Base-by-base conservation (phyloP, 2,329 filamentous ascomycete genomes). In the Colletotrichum sp. region DNA sequence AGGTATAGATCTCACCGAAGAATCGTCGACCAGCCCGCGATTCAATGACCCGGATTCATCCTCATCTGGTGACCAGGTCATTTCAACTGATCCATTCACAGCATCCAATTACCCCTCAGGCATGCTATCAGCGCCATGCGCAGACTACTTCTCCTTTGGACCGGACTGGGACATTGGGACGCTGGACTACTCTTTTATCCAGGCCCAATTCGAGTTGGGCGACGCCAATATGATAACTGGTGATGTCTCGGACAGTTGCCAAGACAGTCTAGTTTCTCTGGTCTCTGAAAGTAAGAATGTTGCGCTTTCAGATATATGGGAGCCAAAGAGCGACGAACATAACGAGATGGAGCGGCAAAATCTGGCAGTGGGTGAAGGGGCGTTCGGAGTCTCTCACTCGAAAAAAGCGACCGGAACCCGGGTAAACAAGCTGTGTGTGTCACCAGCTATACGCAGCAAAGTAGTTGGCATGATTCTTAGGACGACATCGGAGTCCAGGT, bases 221-320 rank as follows among this genome's bases (percentile, higher is more conserved):
- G 43, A 48, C n/a, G 16, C 43, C 43, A 48, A 48, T n/a, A 48
- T 21, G 5, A 48, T 21, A n/a, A 3, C 43, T 48, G 18, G 43
- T 21, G 43, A 59, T 30, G 56, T 32, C 18, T 59, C 16, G 1
- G 56, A 59, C 4, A 4, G 1, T 30, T 59, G 4, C 26, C 16
- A 61, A 34, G 28, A n/a, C 30, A 21, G 89, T 61, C 58, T 24
- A 3, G n/a, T 21, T 48, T 8, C 43, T 48, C 10, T 48, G 43
- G 43, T 12, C 18, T 21, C 18, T 13, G n/a, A 21, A 48, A 48
- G 43, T 7, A 48, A 21, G 10, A 48, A 13, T 48, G 5, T 61
- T 30, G 26, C 13, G 26, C 55, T 58, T 26, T 58, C 55, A 18
- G 16, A 28, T 16, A 13, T 52, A 21, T 71, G 69, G 63, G 62